These are phyloP conservation scores for Pezicula rhizophila DNA, from an alignment of 2,329 filamentous ascomycete species.

Conservation along the genomic window DNA sequence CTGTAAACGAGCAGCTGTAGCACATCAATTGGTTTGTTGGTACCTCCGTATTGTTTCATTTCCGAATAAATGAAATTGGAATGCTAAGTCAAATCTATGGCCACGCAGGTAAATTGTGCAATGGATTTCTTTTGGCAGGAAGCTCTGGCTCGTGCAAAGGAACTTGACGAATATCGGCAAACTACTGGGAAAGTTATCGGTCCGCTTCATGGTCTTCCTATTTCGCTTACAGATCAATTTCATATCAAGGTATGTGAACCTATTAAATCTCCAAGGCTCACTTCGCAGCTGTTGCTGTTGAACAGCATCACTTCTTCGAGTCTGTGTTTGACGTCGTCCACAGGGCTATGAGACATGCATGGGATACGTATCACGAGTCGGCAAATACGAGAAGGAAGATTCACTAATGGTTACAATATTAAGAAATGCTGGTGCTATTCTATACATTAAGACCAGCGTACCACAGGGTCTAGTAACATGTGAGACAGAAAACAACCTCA, in stretches of 20 bases:
- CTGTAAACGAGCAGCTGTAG: neutral
- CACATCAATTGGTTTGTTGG: constrained; percentile 4
- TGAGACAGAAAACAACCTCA: constrained; percentile 40
- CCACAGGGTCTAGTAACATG: constrained; percentile 43
- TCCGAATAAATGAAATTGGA: neutral
- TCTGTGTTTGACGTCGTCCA: too few relatives aligned
- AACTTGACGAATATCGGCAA: constrained; percentile 36
- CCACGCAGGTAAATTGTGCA: too few relatives aligned
- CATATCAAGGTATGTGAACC: constrained; percentile 18
- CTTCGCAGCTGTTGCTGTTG: too few relatives aligned
- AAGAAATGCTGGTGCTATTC: constrained; percentile 38
- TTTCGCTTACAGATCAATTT: constrained; percentile 19
- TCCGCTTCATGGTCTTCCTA: constrained; percentile 52
- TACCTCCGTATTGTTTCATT: too few relatives aligned
- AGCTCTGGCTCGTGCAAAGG: constrained; percentile 22
- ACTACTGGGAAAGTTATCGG: constrained; percentile 37
- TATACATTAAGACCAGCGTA: constrained; percentile 43
- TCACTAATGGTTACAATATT: constrained; percentile 31
- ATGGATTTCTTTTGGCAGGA: neutral
- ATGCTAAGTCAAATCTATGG: too few relatives aligned
- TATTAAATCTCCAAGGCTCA: too few relatives aligned
- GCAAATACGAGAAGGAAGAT: constrained; percentile 14
- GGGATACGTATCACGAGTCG: too few relatives aligned
- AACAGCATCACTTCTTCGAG: constrained; percentile 31
- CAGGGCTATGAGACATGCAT: too few relatives aligned